Conservation (phyloP, 1,284 basidiomycete genomes). For the Cerioporus squamosus region DNA sequence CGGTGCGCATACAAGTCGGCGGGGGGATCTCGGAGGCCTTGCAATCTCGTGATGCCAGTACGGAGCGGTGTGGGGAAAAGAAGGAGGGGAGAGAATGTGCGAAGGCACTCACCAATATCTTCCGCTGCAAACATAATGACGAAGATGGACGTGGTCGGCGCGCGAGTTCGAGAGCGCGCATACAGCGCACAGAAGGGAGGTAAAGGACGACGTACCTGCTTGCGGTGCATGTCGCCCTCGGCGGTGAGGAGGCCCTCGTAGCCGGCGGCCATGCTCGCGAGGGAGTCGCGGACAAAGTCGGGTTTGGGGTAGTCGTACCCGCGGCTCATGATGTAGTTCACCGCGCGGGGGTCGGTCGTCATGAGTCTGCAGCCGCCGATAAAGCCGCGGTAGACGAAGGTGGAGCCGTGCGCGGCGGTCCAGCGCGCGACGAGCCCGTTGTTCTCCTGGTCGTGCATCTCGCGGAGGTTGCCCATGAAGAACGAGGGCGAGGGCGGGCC, state of each 20-base stretch:
- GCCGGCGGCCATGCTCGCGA: conserved; percentile 59
- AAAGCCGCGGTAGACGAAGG: conserved; percentile 61
- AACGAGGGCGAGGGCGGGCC: conserved; percentile 46
- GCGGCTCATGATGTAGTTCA: conserved; percentile 62
- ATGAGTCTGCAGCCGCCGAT: conserved; percentile 57
- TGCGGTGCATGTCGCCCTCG: conserved; percentile 55
- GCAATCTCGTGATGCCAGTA: no score
- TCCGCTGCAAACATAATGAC: conserved; percentile 36
- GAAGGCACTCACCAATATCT: conserved; percentile 41
- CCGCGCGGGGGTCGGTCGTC: conserved; percentile 62
- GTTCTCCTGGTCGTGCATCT: conserved; percentile 63
- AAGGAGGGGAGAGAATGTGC: not conserved
- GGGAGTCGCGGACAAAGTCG: conserved; percentile 57
- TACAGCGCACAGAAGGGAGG: not conserved
- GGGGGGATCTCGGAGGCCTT: no score
- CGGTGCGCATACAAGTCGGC: no score
- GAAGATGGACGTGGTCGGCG: not conserved
- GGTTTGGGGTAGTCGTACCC: conserved; percentile 73
- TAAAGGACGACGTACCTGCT: conserved; percentile 47
- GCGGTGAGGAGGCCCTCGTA: conserved; percentile 52
- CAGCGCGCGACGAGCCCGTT: conserved; percentile 53
- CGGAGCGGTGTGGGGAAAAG: not conserved
- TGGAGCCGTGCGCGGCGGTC: conserved; percentile 51
- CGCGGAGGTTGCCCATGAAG: conserved; percentile 59
- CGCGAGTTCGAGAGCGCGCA: not conserved